Evolutionary conservation across 2,329 filamentous ascomycete genomes (phyloP), one percentile per base, ranked within the genome.

Genomic region (Zymoseptoria tritici): DNA sequence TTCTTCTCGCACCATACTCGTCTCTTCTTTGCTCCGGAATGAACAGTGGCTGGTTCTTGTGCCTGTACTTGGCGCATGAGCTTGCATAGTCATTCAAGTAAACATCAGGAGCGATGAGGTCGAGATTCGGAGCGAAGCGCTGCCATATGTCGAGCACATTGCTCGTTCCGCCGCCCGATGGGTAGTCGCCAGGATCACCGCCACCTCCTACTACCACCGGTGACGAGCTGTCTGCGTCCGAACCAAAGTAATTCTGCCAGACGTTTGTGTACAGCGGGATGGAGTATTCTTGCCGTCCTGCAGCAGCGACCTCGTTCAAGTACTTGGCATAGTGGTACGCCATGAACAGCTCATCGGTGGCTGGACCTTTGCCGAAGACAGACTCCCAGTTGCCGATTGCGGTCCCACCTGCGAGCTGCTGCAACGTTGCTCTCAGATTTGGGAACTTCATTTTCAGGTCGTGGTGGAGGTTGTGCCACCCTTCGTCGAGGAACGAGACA

Each of bases 21-120:
- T 81, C 80, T 11, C 80, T 73, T 4, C 79, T 72, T 64, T 82
- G 80, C 68, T 82, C 80, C 0, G 80, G 80, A 46, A 82, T 81
- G 62, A 82, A 81, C 0, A 82, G 71, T 0, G 78, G 73, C 62
- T 81, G 77, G 9, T 70, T 67, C 3, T 73, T 68, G 55, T 79
- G 77, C 2, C 74, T 67, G 60, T 81, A 82, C 24, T 77, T 73
- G 9, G 63, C 65, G 58, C 80, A 82, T 0, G 77, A 73, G 0
- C 61, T 67, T 51, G 75, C 73, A 62, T 81, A 81, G 46, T 80
- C 74, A 61, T 80, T 76, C 19, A 81, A 74, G 61, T 81, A 81
- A 3, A 81, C 42, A 31, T 81, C 79, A 0, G 80, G 80, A 0
- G 76, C 72, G 16, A 81, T 70, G 19, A 81, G 76, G 56, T 80